Conservation (phyloP, 2,329 filamentous ascomycete species). For the Colletotrichum eleusines region DNA sequence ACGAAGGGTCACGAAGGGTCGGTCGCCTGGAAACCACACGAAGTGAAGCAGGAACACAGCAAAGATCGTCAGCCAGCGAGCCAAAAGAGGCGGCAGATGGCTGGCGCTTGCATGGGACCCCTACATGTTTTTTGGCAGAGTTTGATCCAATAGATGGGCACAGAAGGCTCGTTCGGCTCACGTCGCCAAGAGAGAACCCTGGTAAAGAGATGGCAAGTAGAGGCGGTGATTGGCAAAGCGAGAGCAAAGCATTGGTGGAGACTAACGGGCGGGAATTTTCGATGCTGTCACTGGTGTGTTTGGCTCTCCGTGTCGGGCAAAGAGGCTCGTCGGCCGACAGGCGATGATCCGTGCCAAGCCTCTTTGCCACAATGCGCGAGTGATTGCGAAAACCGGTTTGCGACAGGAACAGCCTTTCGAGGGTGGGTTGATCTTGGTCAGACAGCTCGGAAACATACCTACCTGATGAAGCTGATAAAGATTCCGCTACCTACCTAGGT, state of each 20-base stretch:
- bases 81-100: conserved; percentile 33
- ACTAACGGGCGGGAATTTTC: neutral
- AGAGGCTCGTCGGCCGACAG: conserved; percentile 15
- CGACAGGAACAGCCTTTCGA: conserved; percentile 39
- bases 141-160: conserved; percentile 24
- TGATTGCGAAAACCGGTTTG: conserved; percentile 38
- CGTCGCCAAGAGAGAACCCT: conserved; percentile 23
- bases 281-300: conserved; percentile 12
- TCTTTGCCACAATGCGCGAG: conserved; percentile 36
- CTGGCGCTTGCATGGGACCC: conserved; percentile 38
- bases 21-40: neutral
- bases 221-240: neutral
- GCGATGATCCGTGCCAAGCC: conserved; percentile 41
- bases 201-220: conserved; percentile 23
- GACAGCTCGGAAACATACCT: conserved; percentile 31
- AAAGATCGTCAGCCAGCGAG: conserved; percentile 38
- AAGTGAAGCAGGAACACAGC: conserved; percentile 38
- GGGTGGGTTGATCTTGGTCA: conserved; percentile 36
- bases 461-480: too few species aligned
- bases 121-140: conserved; percentile 4
- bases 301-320: conserved; percentile 15
- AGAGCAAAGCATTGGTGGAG: conserved; percentile 16
- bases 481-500: too few species aligned
- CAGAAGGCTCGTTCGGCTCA: conserved; percentile 10
- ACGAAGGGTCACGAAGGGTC: conserved; percentile 34